phyloP scores from a whole-genome alignment of 2,329 filamentous ascomycete species.

The Colletotrichum sp. region DNA sequence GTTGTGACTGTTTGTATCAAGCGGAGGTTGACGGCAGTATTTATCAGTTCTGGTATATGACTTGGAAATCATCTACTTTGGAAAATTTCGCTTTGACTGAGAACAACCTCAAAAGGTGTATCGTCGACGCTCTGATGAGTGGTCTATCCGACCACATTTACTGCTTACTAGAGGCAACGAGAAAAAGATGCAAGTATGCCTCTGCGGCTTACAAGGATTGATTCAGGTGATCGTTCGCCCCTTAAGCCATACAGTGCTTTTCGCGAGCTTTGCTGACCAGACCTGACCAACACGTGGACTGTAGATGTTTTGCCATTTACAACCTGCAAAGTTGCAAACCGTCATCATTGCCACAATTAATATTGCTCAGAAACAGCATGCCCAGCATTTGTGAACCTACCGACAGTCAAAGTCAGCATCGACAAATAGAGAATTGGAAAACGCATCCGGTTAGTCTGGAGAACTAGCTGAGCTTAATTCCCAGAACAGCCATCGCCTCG shows the following conservation, averaged over 20 bases:
- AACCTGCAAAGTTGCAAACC: fast-evolving
- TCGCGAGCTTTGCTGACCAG: neutral
- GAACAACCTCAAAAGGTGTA: neutral
- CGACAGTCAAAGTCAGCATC: neutral
- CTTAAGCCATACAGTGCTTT: neutral
- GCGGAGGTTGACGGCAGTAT: neutral
- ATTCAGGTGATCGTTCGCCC: neutral
- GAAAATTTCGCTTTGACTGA: neutral
- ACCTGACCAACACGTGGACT: neutral
- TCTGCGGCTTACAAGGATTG: neutral
- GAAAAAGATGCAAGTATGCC: neutral
- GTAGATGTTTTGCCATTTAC: neutral
- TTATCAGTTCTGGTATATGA: fast-evolving
- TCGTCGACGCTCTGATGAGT: neutral
- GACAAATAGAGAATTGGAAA: neutral
- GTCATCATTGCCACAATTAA: neutral
- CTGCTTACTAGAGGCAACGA: neutral
- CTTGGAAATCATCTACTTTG: neutral
- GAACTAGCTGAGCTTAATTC: neutral
- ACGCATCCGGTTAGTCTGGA: neutral
- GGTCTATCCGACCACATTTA: neutral
- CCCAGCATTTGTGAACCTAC: fast-evolving
- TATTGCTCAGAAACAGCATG: neutral
- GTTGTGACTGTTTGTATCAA: neutral
- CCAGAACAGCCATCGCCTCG: neutral